phyloP scores from a whole-genome alignment of 2,329 filamentous ascomycete species.

The Cadophora sp. region DNA sequence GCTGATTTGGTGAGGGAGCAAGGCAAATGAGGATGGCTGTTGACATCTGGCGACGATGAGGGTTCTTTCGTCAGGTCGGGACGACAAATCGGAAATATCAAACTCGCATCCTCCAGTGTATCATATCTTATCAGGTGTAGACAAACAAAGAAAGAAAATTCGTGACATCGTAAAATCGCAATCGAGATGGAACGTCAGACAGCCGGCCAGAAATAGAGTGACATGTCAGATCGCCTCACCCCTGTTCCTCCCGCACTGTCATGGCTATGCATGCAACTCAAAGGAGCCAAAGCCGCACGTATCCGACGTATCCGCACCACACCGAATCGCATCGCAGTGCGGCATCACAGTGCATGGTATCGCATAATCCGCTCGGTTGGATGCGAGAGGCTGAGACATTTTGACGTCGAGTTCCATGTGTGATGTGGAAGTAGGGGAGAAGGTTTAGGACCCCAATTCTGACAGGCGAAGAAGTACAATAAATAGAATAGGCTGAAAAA shows the following conservation, averaged over 20 bases:
- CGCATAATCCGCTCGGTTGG: conserved; percentile 4
- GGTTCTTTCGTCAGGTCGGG: not conserved
- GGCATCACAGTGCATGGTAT: not conserved
- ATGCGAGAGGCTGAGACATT: conserved; percentile 12
- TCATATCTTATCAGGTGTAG: not conserved
- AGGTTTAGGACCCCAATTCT: conserved; percentile 7
- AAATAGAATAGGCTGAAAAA: not conserved
- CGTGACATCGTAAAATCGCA: not conserved
- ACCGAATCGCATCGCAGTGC: not conserved
- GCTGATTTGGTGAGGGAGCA: not conserved
- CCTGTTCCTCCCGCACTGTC: conserved; percentile 4
- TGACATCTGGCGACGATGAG: not conserved
- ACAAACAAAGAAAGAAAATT: conserved; percentile 1
- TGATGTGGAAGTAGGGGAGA: not conserved
- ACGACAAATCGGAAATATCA: not conserved
- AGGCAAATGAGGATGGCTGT: not conserved
- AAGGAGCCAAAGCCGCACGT: conserved; percentile 8
- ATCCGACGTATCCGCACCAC: not conserved
- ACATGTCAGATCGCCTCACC: conserved; percentile 1
- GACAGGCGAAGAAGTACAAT: not conserved
- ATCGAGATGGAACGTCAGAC: not conserved
- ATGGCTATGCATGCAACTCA: conserved; percentile 10
- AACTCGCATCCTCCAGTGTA: not conserved
- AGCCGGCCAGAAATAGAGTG: not conserved
- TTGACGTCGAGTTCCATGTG: not conserved